A percentile compares a stretch with the other conserved stretches of the same genome.
These are phyloP conservation scores for Beauveria rudraprayagi DNA, from an alignment of 2,329 filamentous ascomycete genomes.

Conservation along the genomic window DNA sequence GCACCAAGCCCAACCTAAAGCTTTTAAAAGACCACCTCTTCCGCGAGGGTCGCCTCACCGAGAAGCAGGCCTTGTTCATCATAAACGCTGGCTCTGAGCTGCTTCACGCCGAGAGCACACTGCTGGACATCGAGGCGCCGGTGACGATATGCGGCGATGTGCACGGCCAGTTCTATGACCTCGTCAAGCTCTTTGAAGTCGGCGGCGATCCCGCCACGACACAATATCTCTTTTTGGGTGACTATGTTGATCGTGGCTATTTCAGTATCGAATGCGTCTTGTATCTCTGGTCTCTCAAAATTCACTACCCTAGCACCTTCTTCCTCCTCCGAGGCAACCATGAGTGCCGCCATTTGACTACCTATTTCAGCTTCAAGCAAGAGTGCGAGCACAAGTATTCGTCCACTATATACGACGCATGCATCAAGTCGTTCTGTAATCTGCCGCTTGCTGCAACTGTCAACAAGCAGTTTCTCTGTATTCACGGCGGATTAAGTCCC, in stretches of 20 bases:
- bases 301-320: slow-evolving; percentile 95
- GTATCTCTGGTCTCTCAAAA: slow-evolving; percentile 96
- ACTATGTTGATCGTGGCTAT: slow-evolving; percentile 97
- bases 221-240: slow-evolving; percentile 90
- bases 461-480: slow-evolving; percentile 99
- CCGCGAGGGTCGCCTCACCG: slow-evolving; percentile 89
- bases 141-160: slow-evolving; percentile 98
- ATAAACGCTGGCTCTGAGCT: slow-evolving; percentile 80
- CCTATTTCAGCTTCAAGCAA: slow-evolving; percentile 99
- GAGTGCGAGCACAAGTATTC: slow-evolving; percentile 99
- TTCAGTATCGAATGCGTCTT: slow-evolving; percentile 99
- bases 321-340: slow-evolving; percentile 98
- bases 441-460: slow-evolving; percentile 91
- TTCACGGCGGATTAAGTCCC: slow-evolving; percentile 91
- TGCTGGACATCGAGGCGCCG: slow-evolving; percentile 97
- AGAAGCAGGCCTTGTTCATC: slow-evolving; percentile 96
- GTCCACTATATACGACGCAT: slow-evolving; percentile 89
- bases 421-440: slow-evolving; percentile 95
- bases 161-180: slow-evolving; percentile 96
- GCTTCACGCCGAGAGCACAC: slow-evolving; percentile 81
- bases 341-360: slow-evolving; percentile 96
- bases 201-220: slow-evolving; percentile 95
- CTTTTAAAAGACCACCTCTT: slow-evolving; percentile 99
- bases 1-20: slow-evolving; percentile 79
- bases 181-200: slow-evolving; percentile 99